Evolutionary conservation across 1,284 basidiomycete species (phyloP).

Genomic region (Ganoderma leucocontextum): DNA sequence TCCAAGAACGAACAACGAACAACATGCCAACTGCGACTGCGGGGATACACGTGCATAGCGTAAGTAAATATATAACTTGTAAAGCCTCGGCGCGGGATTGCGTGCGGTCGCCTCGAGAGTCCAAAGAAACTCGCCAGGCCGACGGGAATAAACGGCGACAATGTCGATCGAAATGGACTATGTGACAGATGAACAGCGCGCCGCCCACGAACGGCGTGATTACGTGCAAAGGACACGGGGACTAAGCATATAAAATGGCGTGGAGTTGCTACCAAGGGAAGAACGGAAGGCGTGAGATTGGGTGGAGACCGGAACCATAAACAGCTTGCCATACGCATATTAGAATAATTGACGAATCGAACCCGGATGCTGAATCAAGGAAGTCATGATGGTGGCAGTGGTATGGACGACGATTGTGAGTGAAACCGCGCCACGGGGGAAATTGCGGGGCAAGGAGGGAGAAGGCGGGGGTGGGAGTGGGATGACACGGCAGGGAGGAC

Average conservation of each 20-base stretch:
- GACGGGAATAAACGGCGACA: background rate
- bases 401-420: background rate
- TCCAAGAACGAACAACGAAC: conserved; percentile 22
- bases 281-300: background rate
- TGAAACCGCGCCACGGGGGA: conserved; percentile 4
- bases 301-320: conserved; percentile 13
- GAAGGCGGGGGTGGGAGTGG: background rate
- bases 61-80: conserved; percentile 11
- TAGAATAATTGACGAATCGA: conserved; percentile 33
- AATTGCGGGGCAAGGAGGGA: conserved; percentile 18
- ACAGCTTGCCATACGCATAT: conserved; percentile 35
- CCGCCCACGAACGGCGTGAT: conserved; percentile 22
- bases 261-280: conserved; percentile 1
- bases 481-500: background rate
- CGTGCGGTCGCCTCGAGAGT: conserved; percentile 15
- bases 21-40: conserved; percentile 24
- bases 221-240: conserved; percentile 25
- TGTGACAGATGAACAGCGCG: conserved; percentile 22
- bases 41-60: conserved; percentile 25
- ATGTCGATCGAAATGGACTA: conserved; percentile 13
- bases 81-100: conserved; percentile 12
- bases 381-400: conserved; percentile 3
- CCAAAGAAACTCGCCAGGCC: background rate
- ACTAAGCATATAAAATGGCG: conserved; percentile 28
- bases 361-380: conserved; percentile 8